Percentiles rank a stretch among this genome's conserved stretches.
Conservation (phyloP, 169 alveolate genomes). For the Perkinsus marinus region DNA sequence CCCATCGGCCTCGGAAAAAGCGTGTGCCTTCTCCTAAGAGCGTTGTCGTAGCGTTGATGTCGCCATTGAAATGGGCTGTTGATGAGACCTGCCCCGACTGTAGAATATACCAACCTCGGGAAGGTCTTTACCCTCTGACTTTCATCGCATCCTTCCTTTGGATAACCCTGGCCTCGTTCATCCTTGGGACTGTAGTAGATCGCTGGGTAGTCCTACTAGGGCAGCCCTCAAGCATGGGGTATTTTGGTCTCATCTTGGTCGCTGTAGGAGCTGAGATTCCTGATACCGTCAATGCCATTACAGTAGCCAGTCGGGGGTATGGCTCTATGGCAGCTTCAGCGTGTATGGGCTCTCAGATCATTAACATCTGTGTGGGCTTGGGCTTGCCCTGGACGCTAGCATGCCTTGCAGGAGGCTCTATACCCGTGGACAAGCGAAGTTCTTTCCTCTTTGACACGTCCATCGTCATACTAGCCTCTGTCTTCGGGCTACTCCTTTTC, state of each 20-base stretch:
- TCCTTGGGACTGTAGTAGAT: not conserved
- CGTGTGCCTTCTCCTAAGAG: not conserved
- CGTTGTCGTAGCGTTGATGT: not conserved
- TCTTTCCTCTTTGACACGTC: not conserved
- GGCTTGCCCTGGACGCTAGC: conserved; percentile 1
- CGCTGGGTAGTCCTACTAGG: not conserved
- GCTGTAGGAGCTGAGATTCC: conserved; percentile 10
- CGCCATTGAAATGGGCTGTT: not conserved
- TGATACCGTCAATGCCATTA: not conserved
- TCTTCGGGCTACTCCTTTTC: not conserved
- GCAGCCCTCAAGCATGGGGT: not conserved
- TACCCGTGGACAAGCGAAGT: not conserved
- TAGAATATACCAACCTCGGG: not conserved
- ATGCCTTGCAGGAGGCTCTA: not conserved
- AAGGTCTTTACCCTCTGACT: not conserved
- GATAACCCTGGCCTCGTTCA: not conserved
- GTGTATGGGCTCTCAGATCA: conserved; percentile 2
- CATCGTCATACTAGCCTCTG: not conserved
- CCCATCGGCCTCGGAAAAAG: not conserved
- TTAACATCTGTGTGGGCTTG: conserved; percentile 3
- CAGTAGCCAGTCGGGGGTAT: conserved; percentile 1
- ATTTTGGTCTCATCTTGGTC: not conserved
- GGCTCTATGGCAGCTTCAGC: conserved; percentile 8
- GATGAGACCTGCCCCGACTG: conserved; percentile 5
- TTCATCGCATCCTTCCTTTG: not conserved